Evolutionary conservation across 306 rosid species (phyloP).

Genomic region (Ziziphus jujuba): DNA sequence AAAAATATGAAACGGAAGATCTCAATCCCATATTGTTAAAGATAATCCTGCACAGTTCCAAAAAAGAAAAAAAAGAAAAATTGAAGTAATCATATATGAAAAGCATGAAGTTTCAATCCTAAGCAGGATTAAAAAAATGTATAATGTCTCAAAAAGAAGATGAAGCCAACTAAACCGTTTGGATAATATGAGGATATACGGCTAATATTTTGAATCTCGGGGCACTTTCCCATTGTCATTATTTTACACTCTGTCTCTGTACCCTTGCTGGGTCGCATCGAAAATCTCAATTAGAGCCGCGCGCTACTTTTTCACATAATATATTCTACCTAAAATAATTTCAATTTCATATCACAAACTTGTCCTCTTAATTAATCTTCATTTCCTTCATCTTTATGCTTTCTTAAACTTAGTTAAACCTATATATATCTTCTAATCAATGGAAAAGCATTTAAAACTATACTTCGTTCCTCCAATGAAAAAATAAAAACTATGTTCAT

Average conservation of each 20-base stretch:
- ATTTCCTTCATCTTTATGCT: too few species aligned
- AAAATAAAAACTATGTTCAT: too few species aligned
- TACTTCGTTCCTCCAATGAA: too few species aligned
- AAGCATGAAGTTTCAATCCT: background rate
- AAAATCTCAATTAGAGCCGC: background rate
- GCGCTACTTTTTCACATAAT: too few species aligned
- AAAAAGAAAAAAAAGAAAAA: background rate
- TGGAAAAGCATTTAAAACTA: too few species aligned
- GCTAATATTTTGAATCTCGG: background rate
- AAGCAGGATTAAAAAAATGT: background rate
- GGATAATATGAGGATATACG: constrained; percentile 7
- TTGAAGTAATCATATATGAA: background rate
- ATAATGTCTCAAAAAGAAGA: constrained; percentile 18
- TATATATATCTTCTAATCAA: too few species aligned
- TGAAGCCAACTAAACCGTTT: constrained; percentile 8
- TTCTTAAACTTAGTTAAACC: too few species aligned
- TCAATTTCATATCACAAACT: background rate
- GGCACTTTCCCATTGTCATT: background rate
- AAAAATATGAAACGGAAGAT: too few species aligned
- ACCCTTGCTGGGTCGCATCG: constrained; percentile 5
- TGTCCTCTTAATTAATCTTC: background rate
- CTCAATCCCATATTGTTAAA: too few species aligned
- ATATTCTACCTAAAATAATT: too few species aligned
- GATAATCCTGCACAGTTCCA: too few species aligned
- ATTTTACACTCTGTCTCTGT: background rate